These are phyloP conservation scores for Lasiodiplodia sp. DNA, from an alignment of 2,329 filamentous ascomycete genomes.

Conservation along the genomic window DNA sequence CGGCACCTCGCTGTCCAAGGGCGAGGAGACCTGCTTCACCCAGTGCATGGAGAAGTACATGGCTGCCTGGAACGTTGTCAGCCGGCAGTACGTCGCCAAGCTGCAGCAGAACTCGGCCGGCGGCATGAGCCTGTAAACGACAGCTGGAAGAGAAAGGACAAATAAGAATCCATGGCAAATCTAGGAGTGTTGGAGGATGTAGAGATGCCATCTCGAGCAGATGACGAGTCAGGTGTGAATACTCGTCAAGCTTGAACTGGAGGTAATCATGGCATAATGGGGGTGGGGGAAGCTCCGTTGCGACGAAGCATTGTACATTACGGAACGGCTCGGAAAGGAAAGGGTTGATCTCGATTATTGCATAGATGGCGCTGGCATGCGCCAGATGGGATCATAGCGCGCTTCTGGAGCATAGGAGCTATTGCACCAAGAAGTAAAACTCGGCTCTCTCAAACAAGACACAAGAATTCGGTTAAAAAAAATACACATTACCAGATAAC, in stretches of 20 bases:
- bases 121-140: constrained; percentile 7
- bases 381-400: constrained; percentile 8
- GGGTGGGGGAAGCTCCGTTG: background rate
- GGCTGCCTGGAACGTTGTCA: constrained; percentile 60
- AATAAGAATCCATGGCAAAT: background rate
- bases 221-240: background rate
- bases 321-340: background rate
- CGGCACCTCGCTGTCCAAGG: constrained; percentile 57
- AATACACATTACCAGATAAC: background rate
- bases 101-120: constrained; percentile 47
- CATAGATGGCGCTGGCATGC: constrained; percentile 7
- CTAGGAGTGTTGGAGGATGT: too few species aligned
- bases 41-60: constrained; percentile 65
- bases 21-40: constrained; percentile 59
- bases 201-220: background rate
- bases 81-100: constrained; percentile 56
- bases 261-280: background rate
- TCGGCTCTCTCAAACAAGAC: constrained; percentile 2
- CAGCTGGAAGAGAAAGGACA: background rate
- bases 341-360: background rate
- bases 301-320: constrained; percentile 20
- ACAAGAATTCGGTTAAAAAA: background rate
- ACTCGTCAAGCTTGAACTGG: background rate
- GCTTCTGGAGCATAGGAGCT: background rate
- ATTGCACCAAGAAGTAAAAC: background rate